Evolutionary conservation across 148 eudicot species (phyloP).

Genomic region (Euryodendron excelsum): DNA sequence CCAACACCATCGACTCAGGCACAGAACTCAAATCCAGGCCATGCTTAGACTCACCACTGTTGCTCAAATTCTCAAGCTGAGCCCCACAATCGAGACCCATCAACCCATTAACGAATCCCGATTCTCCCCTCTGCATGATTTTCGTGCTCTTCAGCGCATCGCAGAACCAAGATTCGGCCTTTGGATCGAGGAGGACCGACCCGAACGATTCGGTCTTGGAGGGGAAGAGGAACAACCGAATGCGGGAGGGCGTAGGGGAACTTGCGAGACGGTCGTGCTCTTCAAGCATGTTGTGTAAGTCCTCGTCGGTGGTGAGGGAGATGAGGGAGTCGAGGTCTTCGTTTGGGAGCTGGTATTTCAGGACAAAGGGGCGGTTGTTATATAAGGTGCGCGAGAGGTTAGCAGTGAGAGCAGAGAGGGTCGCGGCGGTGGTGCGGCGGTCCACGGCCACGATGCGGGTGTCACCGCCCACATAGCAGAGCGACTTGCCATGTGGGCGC

Average conservation of each 20-base stretch:
- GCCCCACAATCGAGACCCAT: constrained; percentile 23
- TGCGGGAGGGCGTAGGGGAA: constrained; percentile 41
- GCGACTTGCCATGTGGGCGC: constrained; percentile 64
- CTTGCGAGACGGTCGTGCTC: constrained; percentile 53
- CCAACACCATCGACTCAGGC: constrained; percentile 59
- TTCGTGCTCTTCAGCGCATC: constrained; percentile 53
- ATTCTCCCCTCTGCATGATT: constrained; percentile 43
- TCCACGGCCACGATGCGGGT: constrained; percentile 71
- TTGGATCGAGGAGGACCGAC: constrained; percentile 39
- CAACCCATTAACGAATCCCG: constrained; percentile 25
- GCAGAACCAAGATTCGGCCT: constrained; percentile 60
- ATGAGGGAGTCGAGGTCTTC: constrained; percentile 82
- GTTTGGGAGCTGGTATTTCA: constrained; percentile 80
- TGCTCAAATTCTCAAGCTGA: constrained; percentile 26
- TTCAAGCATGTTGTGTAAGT: constrained; percentile 74
- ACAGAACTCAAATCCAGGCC: constrained; percentile 22
- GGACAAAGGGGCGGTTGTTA: constrained; percentile 37
- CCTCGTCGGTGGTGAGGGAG: constrained; percentile 75
- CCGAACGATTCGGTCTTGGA: constrained; percentile 31
- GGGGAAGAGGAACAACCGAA: constrained; percentile 69
- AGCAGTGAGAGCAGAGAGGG: constrained; percentile 40
- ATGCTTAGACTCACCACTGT: constrained; percentile 23
- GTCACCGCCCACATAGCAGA: constrained; percentile 83
- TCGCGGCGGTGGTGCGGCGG: constrained; percentile 35
- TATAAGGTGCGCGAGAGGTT: constrained; percentile 48